Evolutionary conservation across 768 basidiomycete species (phyloP).

Genomic region (Clavulina sp.): DNA sequence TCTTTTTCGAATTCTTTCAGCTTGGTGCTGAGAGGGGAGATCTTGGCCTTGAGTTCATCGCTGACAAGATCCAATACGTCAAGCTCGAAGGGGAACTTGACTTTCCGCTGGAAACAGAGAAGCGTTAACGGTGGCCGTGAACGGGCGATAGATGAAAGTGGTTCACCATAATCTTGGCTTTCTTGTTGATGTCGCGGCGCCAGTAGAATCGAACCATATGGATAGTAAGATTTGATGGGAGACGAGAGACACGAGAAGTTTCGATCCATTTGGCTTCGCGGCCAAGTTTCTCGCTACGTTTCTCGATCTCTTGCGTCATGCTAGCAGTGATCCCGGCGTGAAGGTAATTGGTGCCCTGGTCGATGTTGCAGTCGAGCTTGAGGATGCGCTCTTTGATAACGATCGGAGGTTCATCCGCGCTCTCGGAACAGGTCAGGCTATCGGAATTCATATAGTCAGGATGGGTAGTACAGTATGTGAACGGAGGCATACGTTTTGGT

Average conservation of each 20-base stretch:
- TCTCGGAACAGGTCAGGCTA: constrained; percentile 69
- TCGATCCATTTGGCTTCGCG: constrained; percentile 71
- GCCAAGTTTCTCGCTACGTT: constrained; percentile 60
- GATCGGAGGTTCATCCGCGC: constrained; percentile 56
- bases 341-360: constrained; percentile 75
- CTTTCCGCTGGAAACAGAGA: constrained; percentile 41
- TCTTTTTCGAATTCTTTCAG: constrained; percentile 74
- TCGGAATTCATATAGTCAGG: not conserved
- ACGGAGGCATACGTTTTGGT: constrained; percentile 37
- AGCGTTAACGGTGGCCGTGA: not conserved
- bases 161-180: constrained; percentile 97
- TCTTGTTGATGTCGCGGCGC: constrained; percentile 77
- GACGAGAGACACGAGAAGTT: constrained; percentile 59
- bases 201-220: constrained; percentile 97
- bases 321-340: constrained; percentile 66
- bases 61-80: constrained; percentile 72
- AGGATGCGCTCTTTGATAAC: constrained; percentile 52
- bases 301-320: constrained; percentile 73
- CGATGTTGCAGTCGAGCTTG: constrained; percentile 89
- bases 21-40: constrained; percentile 51
- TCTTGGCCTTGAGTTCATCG: constrained; percentile 54
- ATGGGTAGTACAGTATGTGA: not conserved
- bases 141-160: constrained; percentile 6
- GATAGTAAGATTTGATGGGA: constrained; percentile 72
- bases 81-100: constrained; percentile 82